Evolutionary conservation across 2,329 filamentous ascomycete species (phyloP).

Genomic region (Dothideomycetes sp.): DNA sequence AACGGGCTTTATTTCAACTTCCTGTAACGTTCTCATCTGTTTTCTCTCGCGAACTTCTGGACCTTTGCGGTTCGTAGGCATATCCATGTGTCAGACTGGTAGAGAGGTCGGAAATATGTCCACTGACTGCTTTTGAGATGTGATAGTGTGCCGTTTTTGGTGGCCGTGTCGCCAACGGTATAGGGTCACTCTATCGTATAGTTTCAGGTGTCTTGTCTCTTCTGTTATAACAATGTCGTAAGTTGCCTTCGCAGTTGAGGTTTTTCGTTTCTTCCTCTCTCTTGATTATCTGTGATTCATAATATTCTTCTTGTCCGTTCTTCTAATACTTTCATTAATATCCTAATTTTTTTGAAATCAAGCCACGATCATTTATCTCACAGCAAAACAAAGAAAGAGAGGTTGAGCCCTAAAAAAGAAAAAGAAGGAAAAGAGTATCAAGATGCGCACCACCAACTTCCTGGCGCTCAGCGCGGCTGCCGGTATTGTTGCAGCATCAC

Average conservation of each 20-base stretch:
- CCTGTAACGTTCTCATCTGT: constrained; percentile 1
- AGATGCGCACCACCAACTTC: constrained; percentile 3
- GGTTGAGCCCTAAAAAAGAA: not conserved
- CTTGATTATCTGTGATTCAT: not conserved
- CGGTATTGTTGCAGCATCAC: constrained; percentile 5
- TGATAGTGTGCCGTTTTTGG: constrained; percentile 7
- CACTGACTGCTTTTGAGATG: too few species aligned
- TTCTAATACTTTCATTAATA: not conserved
- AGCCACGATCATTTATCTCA: too few species aligned
- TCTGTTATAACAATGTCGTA: too few species aligned
- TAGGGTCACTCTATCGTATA: constrained; percentile 3
- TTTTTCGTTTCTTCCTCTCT: not conserved
- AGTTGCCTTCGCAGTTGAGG: too few species aligned
- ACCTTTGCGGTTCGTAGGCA: too few species aligned
- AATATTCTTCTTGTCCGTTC: not conserved
- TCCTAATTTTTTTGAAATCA: not conserved
- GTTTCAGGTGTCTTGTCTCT: too few species aligned
- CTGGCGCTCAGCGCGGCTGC: constrained; percentile 1
- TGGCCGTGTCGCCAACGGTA: constrained; percentile 6
- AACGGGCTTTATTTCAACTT: constrained; percentile 9
- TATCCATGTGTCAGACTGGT: too few species aligned
- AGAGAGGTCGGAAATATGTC: too few species aligned
- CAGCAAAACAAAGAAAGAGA: too few species aligned
- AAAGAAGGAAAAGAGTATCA: not conserved
- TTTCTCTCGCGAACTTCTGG: not conserved